phyloP scores from a whole-genome alignment of 2,329 filamentous ascomycete genomes.

The Epichloe elymi region DNA sequence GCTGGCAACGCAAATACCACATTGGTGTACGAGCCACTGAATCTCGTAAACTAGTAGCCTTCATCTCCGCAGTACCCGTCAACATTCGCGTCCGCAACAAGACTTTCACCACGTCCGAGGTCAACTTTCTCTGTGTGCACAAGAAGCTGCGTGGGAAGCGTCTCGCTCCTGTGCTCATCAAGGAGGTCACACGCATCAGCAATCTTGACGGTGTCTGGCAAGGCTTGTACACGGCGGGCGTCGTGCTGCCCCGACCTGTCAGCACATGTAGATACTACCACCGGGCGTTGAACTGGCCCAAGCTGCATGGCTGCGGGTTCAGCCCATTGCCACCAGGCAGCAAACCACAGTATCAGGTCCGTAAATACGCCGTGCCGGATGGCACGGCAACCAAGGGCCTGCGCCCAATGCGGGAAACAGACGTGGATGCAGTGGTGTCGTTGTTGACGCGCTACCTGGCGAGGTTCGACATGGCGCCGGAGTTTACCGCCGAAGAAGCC shows the following conservation, averaged over 20 bases:
- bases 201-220: conserved; percentile 82
- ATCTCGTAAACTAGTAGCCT: conserved; percentile 80
- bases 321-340: conserved; percentile 73
- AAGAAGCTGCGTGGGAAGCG: conserved; percentile 94
- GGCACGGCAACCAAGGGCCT: conserved; percentile 61
- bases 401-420: conserved; percentile 65
- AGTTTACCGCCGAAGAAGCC: conserved; percentile 68
- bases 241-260: conserved; percentile 80
- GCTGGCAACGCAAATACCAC: conserved; percentile 91
- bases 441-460: conserved; percentile 66
- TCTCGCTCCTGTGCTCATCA: conserved; percentile 86
- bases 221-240: conserved; percentile 88
- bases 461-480: conserved; percentile 73
- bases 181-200: conserved; percentile 89
- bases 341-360: conserved; percentile 73
- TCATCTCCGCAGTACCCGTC: conserved; percentile 88
- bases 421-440: conserved; percentile 61
- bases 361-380: conserved; percentile 73
- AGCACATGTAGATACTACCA: conserved; percentile 94
- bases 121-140: conserved; percentile 97
- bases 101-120: conserved; percentile 67
- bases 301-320: conserved; percentile 90
- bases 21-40: conserved; percentile 77
- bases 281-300: conserved; percentile 86
- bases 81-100: conserved; percentile 68